A percentile compares a stretch with the other conserved stretches of the same genome.
Evolutionary conservation across 2,329 filamentous ascomycete genomes (phyloP).

Genomic region (Apiospora aurea): DNA sequence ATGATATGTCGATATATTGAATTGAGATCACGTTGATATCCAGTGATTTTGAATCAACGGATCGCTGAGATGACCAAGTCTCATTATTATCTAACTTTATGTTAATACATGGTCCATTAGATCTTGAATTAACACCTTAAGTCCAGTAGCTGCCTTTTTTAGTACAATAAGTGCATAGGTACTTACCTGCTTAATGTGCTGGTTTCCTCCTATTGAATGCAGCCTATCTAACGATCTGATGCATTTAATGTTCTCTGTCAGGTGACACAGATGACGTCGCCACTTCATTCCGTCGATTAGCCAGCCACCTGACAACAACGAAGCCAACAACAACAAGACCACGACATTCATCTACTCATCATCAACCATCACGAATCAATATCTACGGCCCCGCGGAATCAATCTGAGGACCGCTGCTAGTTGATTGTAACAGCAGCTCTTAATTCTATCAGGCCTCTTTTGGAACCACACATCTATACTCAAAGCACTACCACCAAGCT

Average conservation of each 20-base stretch:
- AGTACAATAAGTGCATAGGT: not conserved
- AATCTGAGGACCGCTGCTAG: not conserved
- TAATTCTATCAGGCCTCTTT: not conserved
- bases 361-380: not conserved
- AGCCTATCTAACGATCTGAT: not conserved
- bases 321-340: not conserved
- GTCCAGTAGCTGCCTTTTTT: not conserved
- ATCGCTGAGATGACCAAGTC: not conserved
- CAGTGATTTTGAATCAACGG: too few species aligned
- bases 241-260: not conserved
- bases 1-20: not conserved
- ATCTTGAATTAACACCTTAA: not conserved
- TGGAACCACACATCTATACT: not conserved
- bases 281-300: not conserved
- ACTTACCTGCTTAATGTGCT: not conserved
- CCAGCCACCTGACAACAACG: not conserved
- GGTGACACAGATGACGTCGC: slow-evolving; percentile 17
- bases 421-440: not conserved
- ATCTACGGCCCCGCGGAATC: not conserved
- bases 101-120: not conserved
- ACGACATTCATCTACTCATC: not conserved
- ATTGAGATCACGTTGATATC: not conserved
- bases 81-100: not conserved
- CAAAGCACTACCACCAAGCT: not conserved
- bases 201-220: not conserved